A percentile compares a stretch with the other conserved stretches of the same genome.
Evolutionary conservation across 805 yeast species (phyloP).

Genomic region (Yarrowia yakushimensis): DNA sequence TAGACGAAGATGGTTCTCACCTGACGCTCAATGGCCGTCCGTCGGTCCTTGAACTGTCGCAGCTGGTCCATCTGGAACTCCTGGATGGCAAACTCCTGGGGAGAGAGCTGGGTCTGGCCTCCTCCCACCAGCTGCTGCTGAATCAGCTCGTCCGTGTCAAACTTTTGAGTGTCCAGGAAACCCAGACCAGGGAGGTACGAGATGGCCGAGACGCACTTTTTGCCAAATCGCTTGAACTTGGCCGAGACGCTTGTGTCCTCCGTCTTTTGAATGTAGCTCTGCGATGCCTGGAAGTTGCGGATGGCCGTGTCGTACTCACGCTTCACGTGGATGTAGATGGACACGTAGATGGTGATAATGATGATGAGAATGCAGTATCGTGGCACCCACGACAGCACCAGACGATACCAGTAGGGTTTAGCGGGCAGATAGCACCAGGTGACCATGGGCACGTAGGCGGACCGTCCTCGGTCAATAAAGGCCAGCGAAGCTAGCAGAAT

Average conservation of each 20-base stretch:
- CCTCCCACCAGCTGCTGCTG: background rate
- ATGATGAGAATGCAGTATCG: slow-evolving; percentile 60
- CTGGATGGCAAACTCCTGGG: slow-evolving; percentile 11
- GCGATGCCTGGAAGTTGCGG: slow-evolving; percentile 31
- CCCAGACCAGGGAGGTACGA: slow-evolving; percentile 8
- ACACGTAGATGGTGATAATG: slow-evolving; percentile 59
- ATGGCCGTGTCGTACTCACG: slow-evolving; percentile 31
- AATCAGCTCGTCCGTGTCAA: background rate
- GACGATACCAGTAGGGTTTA: slow-evolving; percentile 65
- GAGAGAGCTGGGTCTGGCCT: background rate
- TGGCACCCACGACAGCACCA: slow-evolving; percentile 76
- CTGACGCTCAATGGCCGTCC: slow-evolving; percentile 66
- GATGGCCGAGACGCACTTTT: background rate
- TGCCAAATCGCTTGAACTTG: background rate
- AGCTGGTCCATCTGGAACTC: slow-evolving; percentile 46
- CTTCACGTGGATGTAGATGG: slow-evolving; percentile 66
- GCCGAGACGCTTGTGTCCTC: background rate
- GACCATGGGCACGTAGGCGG: slow-evolving; percentile 51
- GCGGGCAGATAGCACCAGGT: slow-evolving; percentile 77
- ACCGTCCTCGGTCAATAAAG: slow-evolving; percentile 51
- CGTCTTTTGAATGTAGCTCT: slow-evolving; percentile 27
- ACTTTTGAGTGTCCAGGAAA: background rate
- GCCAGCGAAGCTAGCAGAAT: slow-evolving; percentile 63
- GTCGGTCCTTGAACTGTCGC: slow-evolving; percentile 56
- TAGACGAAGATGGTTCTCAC: slow-evolving; percentile 75